Conservation (phyloP, 1,284 basidiomycete species). For the Boletus smithii region DNA sequence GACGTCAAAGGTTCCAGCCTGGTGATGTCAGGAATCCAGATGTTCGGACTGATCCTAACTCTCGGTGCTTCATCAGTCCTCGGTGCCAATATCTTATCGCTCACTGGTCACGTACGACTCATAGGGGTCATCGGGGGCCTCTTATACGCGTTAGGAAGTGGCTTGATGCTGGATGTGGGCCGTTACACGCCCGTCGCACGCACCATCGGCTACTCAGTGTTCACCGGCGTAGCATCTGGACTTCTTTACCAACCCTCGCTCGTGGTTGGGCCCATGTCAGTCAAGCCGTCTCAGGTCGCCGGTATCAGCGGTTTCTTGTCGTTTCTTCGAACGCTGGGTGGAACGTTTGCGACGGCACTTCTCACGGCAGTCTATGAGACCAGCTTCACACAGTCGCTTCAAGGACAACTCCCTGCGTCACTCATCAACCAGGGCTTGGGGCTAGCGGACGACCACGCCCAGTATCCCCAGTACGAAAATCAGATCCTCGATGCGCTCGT, state of each 20-base stretch:
- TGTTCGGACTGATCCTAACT: constrained; percentile 33
- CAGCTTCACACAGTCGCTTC: constrained; percentile 30
- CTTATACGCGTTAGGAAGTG: constrained; percentile 32
- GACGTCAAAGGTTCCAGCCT: constrained; percentile 33
- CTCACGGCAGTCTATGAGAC: constrained; percentile 34
- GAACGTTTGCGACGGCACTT: constrained; percentile 37
- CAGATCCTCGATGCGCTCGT: constrained; percentile 33
- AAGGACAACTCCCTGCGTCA: constrained; percentile 27
- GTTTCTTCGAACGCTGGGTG: constrained; percentile 33
- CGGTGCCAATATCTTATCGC: constrained; percentile 31
- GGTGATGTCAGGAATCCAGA: constrained; percentile 32
- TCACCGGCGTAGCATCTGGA: constrained; percentile 32
- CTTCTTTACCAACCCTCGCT: constrained; percentile 36
- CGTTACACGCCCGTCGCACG: constrained; percentile 26
- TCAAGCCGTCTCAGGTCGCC: constrained; percentile 33
- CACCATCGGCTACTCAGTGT: constrained; percentile 32
- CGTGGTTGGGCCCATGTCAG: constrained; percentile 36
- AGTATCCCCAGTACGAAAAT: constrained; percentile 34
- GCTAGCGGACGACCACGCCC: constrained; percentile 27
- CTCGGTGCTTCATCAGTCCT: constrained; percentile 34
- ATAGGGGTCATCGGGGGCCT: constrained; percentile 30
- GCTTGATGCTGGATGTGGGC: constrained; percentile 30
- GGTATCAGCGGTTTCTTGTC: constrained; percentile 37
- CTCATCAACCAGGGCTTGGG: constrained; percentile 32
- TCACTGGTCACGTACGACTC: constrained; percentile 32